Conservation (phyloP, 805 yeast genomes). For the Candida railenensis region DNA sequence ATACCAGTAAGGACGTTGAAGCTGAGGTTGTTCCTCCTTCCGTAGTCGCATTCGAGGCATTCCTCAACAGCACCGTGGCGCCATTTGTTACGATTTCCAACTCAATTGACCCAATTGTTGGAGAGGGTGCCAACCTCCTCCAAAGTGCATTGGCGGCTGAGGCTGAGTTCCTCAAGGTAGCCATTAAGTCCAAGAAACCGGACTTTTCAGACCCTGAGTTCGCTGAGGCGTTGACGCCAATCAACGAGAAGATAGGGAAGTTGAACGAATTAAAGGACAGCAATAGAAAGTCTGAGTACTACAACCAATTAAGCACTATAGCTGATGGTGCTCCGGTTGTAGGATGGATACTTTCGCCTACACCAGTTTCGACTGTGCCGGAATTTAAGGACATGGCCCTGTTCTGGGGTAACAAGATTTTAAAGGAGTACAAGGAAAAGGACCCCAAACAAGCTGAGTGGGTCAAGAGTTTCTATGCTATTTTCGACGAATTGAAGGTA, state of each 20-base stretch:
- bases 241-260: slow-evolving; percentile 56
- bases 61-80: slow-evolving; percentile 50
- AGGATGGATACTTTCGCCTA: slow-evolving; percentile 82
- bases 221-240: slow-evolving; percentile 61
- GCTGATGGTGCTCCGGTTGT: slow-evolving; percentile 88
- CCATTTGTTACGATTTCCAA: slow-evolving; percentile 60
- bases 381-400: slow-evolving; percentile 90
- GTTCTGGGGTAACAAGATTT: slow-evolving; percentile 89
- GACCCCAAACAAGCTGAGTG: slow-evolving; percentile 73
- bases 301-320: slow-evolving; percentile 75
- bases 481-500: slow-evolving; percentile 67
- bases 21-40: slow-evolving; percentile 34
- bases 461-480: slow-evolving; percentile 64
- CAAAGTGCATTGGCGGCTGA: slow-evolving; percentile 59
- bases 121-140: slow-evolving; percentile 50
- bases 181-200: slow-evolving; percentile 63
- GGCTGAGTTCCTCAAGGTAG: slow-evolving; percentile 57
- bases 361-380: slow-evolving; percentile 73
- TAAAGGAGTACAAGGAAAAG: slow-evolving; percentile 77
- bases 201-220: slow-evolving; percentile 53
- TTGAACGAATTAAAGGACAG: slow-evolving; percentile 69
- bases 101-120: slow-evolving; percentile 56
- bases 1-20: slow-evolving; percentile 6
- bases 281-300: slow-evolving; percentile 64
- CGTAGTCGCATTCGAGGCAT: slow-evolving; percentile 51